phyloP scores from a whole-genome alignment of 1,284 basidiomycete genomes.

The Papiliotrema fonsecae region DNA sequence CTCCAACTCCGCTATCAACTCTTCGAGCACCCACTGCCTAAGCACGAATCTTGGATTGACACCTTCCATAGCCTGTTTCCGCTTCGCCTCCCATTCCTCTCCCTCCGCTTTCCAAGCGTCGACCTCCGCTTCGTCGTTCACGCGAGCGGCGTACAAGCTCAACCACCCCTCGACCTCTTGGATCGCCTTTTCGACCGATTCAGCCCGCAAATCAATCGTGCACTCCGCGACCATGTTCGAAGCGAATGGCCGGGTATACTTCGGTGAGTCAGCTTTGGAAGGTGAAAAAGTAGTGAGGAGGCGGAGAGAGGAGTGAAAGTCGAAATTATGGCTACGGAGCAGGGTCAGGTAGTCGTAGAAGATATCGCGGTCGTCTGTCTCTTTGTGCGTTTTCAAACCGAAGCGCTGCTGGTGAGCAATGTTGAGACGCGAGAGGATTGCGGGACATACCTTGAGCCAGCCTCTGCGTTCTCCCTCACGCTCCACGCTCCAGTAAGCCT shows the following conservation, averaged over 20 bases:
- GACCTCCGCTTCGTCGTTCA: not conserved
- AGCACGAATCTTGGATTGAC: conserved; percentile 82
- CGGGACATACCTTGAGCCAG: conserved; percentile 60
- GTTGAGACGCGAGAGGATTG: not conserved
- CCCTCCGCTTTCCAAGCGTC: conserved; percentile 6
- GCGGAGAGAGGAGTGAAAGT: conserved; percentile 80
- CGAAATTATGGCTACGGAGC: conserved; percentile 65
- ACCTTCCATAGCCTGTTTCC: conserved; percentile 44
- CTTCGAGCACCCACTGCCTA: conserved; percentile 88
- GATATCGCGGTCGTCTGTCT: conserved; percentile 56
- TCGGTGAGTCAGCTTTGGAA: conserved; percentile 25
- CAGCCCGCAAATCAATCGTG: conserved; percentile 51
- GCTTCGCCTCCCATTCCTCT: conserved; percentile 32
- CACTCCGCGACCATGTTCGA: conserved; percentile 52
- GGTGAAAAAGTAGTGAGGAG: conserved; percentile 62
- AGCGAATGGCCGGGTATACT: conserved; percentile 52
- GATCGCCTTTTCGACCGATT: conserved; percentile 48
- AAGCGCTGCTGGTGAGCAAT: conserved; percentile 56
- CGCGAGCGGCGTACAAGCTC: conserved; percentile 58
- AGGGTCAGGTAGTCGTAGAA: conserved; percentile 63
- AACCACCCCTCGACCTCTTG: conserved; percentile 64
- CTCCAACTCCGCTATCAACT: conserved; percentile 65
- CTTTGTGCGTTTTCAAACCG: conserved; percentile 57
- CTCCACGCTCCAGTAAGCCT: conserved; percentile 56
- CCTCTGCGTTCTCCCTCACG: conserved; percentile 59